Evolutionary conservation across 2,329 filamentous ascomycete species (phyloP).

Genomic region (Cladosporium sp.): DNA sequence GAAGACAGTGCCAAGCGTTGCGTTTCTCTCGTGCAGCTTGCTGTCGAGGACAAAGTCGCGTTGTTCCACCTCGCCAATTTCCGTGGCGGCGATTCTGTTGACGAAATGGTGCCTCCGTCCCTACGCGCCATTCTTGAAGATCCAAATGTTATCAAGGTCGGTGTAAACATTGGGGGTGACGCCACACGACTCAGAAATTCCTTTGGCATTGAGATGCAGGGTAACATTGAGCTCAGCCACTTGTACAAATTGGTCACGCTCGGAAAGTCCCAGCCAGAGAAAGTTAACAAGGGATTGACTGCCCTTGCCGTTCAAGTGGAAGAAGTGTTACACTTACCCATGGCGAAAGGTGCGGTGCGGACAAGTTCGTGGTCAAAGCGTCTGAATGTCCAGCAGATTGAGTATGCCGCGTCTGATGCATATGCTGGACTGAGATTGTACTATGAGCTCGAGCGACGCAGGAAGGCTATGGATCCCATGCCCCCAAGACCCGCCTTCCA

Average conservation of each 20-base stretch:
- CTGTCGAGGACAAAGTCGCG: conserved; percentile 69
- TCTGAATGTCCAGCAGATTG: conserved; percentile 61
- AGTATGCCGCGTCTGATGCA: conserved; percentile 75
- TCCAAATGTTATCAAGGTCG: conserved; percentile 64
- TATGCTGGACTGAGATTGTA: conserved; percentile 76
- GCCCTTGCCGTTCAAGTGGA: conserved; percentile 66
- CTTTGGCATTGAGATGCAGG: conserved; percentile 60
- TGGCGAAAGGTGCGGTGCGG: conserved; percentile 73
- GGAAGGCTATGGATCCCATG: conserved; percentile 61
- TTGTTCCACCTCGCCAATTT: conserved; percentile 74
- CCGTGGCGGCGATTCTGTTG: conserved; percentile 31
- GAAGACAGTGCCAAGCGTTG: conserved; percentile 56
- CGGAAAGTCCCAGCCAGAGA: conserved; percentile 48
- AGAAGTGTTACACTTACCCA: conserved; percentile 66
- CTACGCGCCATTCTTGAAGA: conserved; percentile 71
- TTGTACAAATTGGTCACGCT: conserved; percentile 74
- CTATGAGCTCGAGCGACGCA: conserved; percentile 64
- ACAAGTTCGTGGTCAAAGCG: conserved; percentile 68
- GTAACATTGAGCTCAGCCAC: conserved; percentile 77
- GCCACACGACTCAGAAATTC: conserved; percentile 61
- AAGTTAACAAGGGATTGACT: conserved; percentile 65
- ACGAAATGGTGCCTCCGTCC: conserved; percentile 64
- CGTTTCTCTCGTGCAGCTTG: conserved; percentile 78
- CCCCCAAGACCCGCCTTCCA: conserved; percentile 67
- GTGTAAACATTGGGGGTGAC: conserved; percentile 69